These are phyloP conservation scores for Scleromitrula shiraiana DNA, from an alignment of 2,329 filamentous ascomycete species.

Conservation along the genomic window DNA sequence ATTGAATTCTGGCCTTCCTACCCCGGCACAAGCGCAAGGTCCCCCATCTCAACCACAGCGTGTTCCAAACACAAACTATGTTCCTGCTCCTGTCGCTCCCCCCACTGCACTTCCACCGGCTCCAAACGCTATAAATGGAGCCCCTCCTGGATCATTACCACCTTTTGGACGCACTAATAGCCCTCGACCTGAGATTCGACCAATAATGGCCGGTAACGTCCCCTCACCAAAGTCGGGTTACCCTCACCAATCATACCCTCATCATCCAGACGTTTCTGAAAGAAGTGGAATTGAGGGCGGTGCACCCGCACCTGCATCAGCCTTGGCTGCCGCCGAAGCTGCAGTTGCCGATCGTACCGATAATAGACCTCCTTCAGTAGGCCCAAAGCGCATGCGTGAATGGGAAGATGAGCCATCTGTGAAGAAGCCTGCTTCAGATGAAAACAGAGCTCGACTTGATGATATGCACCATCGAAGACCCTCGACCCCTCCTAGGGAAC, in stretches of 20 bases:
- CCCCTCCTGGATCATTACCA: slow-evolving; percentile 40
- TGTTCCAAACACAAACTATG: slow-evolving; percentile 52
- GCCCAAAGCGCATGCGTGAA: slow-evolving; percentile 77
- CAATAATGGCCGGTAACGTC: slow-evolving; percentile 74
- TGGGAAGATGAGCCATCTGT: slow-evolving; percentile 75
- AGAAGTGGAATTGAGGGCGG: slow-evolving; percentile 43
- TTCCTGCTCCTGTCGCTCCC: slow-evolving; percentile 33
- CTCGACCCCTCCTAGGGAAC: slow-evolving; percentile 60
- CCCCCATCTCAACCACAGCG: slow-evolving; percentile 41
- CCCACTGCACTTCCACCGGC: slow-evolving; percentile 38
- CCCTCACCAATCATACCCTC: slow-evolving; percentile 71
- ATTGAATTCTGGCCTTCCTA: slow-evolving; percentile 11
- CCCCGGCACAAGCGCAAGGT: slow-evolving; percentile 9
- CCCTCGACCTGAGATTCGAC: slow-evolving; percentile 75
- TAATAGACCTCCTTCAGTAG: slow-evolving; percentile 69
- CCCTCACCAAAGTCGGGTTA: slow-evolving; percentile 88
- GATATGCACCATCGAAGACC: slow-evolving; percentile 73
- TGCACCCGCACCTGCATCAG: slow-evolving; percentile 57
- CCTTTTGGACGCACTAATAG: slow-evolving; percentile 69
- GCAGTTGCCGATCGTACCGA: slow-evolving; percentile 56
- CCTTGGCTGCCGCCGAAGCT: slow-evolving; percentile 59
- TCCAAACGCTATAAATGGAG: slow-evolving; percentile 29
- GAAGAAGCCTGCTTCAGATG: slow-evolving; percentile 86
- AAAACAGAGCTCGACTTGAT: slow-evolving; percentile 77
- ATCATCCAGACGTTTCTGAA: slow-evolving; percentile 52